phyloP scores from a whole-genome alignment of 345 rosid species.

The Syzygium oleosum region DNA sequence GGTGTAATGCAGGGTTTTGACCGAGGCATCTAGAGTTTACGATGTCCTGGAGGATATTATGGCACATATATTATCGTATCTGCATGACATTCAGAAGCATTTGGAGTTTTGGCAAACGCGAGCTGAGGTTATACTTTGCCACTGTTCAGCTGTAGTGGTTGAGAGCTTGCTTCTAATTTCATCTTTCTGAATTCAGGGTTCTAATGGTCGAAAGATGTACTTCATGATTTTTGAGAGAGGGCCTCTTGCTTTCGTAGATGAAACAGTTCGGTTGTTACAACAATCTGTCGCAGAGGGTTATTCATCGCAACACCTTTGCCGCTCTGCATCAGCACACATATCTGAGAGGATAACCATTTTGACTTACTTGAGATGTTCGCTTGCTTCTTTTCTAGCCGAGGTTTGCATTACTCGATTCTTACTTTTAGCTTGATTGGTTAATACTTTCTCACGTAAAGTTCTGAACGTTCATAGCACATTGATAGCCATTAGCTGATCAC shows the following conservation, averaged over 20 bases:
- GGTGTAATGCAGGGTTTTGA: constrained; percentile 20
- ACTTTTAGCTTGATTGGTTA: neutral
- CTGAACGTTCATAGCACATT: neutral
- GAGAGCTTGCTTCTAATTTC: neutral
- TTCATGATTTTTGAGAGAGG: constrained; percentile 92
- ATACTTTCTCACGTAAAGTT: neutral
- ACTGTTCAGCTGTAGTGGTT: neutral
- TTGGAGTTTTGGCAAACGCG: constrained; percentile 75
- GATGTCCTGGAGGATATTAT: constrained; percentile 63
- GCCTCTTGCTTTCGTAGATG: constrained; percentile 63
- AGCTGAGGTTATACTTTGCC: constrained; percentile 43
- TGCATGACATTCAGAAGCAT: constrained; percentile 64
- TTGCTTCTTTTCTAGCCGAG: constrained; percentile 87
- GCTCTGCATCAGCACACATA: constrained; percentile 60
- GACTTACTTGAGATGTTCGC: constrained; percentile 41
- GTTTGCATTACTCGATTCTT: constrained; percentile 18
- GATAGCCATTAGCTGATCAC: neutral
- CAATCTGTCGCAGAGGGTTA: constrained; percentile 34
- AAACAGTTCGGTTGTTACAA: constrained; percentile 30
- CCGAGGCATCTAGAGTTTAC: constrained; percentile 31
- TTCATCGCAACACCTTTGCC: constrained; percentile 43
- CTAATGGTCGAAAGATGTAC: constrained; percentile 54
- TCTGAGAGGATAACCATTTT: constrained; percentile 59
- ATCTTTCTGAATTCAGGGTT: constrained; percentile 32
- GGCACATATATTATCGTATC: constrained; percentile 35